phyloP scores from a whole-genome alignment of 2,329 filamentous ascomycete species.

The Tricladium varicosporioides region DNA sequence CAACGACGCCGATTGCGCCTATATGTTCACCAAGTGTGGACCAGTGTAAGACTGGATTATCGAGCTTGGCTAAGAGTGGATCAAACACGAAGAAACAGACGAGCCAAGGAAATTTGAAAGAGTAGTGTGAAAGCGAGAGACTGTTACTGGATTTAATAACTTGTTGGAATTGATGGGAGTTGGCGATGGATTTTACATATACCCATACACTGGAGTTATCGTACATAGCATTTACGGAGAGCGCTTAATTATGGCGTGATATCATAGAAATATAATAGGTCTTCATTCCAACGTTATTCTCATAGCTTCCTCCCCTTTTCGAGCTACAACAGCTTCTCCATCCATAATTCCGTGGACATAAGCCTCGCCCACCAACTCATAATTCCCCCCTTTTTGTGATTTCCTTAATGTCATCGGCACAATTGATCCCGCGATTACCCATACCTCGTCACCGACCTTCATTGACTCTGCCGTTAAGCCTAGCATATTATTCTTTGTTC shows the following conservation, averaged over 20 bases:
- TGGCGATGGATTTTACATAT: no score
- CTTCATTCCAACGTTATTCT: not conserved
- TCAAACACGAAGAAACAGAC: no score
- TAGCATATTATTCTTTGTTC: constrained; percentile 1
- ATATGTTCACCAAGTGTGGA: no score
- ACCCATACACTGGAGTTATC: no score
- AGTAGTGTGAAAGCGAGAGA: no score
- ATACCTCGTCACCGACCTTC: not conserved
- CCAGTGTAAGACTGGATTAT: no score
- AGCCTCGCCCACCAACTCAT: constrained; percentile 8
- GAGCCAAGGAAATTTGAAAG: no score
- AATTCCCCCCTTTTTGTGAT: not conserved
- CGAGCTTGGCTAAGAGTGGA: no score
- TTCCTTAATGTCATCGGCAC: constrained; percentile 5
- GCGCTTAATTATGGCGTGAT: not conserved
- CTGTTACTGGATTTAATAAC: no score
- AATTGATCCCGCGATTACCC: constrained; percentile 1
- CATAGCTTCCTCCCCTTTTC: not conserved
- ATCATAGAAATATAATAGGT: not conserved
- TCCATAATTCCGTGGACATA: constrained; percentile 13
- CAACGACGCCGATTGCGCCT: no score
- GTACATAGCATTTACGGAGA: no score
- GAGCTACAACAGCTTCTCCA: constrained; percentile 1
- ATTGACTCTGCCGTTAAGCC: constrained; percentile 4
- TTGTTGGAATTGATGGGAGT: no score